Evolutionary conservation across 2,329 filamentous ascomycete genomes (phyloP).

Genomic region (Niveomyces coronatus): DNA sequence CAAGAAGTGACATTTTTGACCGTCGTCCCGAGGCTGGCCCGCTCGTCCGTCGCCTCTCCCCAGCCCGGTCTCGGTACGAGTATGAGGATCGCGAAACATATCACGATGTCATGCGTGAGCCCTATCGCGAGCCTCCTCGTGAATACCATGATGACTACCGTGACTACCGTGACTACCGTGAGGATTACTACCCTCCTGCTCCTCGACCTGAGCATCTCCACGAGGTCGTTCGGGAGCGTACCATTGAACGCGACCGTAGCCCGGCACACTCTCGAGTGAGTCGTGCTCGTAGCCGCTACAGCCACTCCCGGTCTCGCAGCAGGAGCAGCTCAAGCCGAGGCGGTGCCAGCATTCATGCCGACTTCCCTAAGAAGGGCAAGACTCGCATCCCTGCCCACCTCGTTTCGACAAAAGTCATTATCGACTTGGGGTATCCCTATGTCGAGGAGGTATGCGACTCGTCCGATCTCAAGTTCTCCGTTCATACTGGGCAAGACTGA

Average conservation of each 20-base stretch:
- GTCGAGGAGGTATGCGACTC: slow-evolving; percentile 61
- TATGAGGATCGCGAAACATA: slow-evolving; percentile 50
- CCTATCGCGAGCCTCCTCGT: slow-evolving; percentile 30
- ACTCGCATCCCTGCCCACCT: slow-evolving; percentile 76
- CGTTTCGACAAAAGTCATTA: slow-evolving; percentile 69
- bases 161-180: slow-evolving; percentile 28
- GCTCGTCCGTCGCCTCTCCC: slow-evolving; percentile 17
- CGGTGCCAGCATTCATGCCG: slow-evolving; percentile 42
- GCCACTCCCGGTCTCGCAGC: slow-evolving; percentile 23
- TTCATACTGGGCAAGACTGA: too few relatives aligned
- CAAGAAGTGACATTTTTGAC: slow-evolving; percentile 76
- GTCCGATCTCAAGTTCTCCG: not conserved
- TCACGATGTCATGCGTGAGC: slow-evolving; percentile 44
- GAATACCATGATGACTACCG: slow-evolving; percentile 29
- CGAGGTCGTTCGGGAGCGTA: slow-evolving; percentile 42
- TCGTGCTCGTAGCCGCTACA: slow-evolving; percentile 27
- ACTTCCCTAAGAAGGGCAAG: slow-evolving; percentile 76
- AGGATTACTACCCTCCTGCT: slow-evolving; percentile 50
- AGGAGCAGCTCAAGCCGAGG: slow-evolving; percentile 36
- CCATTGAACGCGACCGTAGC: slow-evolving; percentile 32
- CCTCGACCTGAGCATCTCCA: slow-evolving; percentile 57
- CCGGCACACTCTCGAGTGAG: slow-evolving; percentile 28
- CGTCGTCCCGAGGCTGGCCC: slow-evolving; percentile 52
- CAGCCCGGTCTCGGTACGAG: slow-evolving; percentile 17
- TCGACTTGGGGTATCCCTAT: slow-evolving; percentile 78